phyloP scores from a whole-genome alignment of 23 red algal species.

The Gracilaria gracilis region DNA sequence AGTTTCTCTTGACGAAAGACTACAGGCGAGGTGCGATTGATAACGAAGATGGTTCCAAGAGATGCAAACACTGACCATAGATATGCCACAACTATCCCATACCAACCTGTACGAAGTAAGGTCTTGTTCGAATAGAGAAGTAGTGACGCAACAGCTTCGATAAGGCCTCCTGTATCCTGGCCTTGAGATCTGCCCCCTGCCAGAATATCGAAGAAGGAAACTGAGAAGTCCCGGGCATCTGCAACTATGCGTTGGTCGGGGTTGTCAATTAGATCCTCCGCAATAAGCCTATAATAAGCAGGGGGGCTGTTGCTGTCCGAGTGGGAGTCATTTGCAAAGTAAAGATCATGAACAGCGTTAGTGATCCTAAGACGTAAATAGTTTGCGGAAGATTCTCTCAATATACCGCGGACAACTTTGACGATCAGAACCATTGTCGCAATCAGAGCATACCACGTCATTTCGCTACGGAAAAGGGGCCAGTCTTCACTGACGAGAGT shows the following conservation, averaged over 20 bases:
- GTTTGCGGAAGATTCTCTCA: constrained; percentile 67
- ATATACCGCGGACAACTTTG: constrained; percentile 58
- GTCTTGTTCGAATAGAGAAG: constrained; percentile 71
- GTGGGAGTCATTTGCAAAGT: constrained; percentile 25
- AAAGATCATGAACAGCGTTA: constrained; percentile 40
- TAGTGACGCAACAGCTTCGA: constrained; percentile 74
- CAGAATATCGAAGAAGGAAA: constrained; percentile 58
- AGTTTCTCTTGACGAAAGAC: constrained; percentile 70
- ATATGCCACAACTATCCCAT: constrained; percentile 71
- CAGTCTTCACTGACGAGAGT: constrained; percentile 77
- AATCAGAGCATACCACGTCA: constrained; percentile 23
- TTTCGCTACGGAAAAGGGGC: constrained; percentile 28
- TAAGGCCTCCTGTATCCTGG: constrained; percentile 69
- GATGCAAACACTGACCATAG: constrained; percentile 65
- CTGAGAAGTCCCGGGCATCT: constrained; percentile 61
- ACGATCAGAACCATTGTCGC: constrained; percentile 45
- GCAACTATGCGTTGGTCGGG: constrained; percentile 89
- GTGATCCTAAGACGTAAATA: constrained; percentile 44
- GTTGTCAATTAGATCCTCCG: constrained; percentile 56
- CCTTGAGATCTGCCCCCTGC: constrained; percentile 53
- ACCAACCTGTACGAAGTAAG: constrained; percentile 58
- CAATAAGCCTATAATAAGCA: constrained; percentile 40
- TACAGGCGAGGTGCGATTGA: constrained; percentile 70
- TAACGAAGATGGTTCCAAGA: constrained; percentile 37
- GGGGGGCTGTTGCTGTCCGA: constrained; percentile 7